A percentile compares a stretch with the other conserved stretches of the same genome.
phyloP scores from a whole-genome alignment of 208 protist species.

The Trypanosoma theileri region DNA sequence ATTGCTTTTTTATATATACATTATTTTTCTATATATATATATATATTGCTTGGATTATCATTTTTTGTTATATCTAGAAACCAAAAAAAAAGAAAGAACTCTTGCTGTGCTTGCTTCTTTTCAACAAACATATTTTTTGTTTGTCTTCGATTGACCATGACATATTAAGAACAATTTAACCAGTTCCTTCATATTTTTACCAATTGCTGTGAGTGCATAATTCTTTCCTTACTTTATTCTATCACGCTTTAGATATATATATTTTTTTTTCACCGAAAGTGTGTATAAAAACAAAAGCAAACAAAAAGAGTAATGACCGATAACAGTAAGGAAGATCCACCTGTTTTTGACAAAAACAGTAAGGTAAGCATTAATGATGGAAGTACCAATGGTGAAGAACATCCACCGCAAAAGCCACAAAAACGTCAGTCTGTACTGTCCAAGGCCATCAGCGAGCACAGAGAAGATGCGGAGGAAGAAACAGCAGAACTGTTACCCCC shows the following conservation, averaged over 20 bases:
- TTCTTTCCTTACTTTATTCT: no score
- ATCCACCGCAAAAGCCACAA: conserved; percentile 54
- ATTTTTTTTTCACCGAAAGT: not conserved
- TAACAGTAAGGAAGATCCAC: conserved; percentile 2
- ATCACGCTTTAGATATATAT: no score
- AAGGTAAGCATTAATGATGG: not conserved
- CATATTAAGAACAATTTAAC: no score
- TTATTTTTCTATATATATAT: not conserved
- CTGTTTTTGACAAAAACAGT: not conserved
- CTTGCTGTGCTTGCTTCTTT: no score
- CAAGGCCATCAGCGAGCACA: conserved; percentile 74
- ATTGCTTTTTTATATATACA: not conserved
- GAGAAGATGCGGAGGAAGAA: conserved; percentile 25
- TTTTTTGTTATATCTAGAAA: not conserved
- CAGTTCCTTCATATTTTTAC: no score
- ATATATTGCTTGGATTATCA: not conserved
- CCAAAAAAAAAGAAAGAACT: not conserved
- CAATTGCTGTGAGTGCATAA: no score
- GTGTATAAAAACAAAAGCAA: not conserved
- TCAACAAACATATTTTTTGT: no score
- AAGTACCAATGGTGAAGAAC: conserved; percentile 29
- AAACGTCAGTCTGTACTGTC: conserved; percentile 69
- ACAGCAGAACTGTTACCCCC: conserved; percentile 19
- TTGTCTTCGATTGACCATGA: no score
- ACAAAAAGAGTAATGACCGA: not conserved